A percentile compares a stretch with the other conserved stretches of the same genome.
These are phyloP conservation scores for Hypericum androsaemum DNA, from an alignment of 345 rosid genomes.

Conservation along the genomic window DNA sequence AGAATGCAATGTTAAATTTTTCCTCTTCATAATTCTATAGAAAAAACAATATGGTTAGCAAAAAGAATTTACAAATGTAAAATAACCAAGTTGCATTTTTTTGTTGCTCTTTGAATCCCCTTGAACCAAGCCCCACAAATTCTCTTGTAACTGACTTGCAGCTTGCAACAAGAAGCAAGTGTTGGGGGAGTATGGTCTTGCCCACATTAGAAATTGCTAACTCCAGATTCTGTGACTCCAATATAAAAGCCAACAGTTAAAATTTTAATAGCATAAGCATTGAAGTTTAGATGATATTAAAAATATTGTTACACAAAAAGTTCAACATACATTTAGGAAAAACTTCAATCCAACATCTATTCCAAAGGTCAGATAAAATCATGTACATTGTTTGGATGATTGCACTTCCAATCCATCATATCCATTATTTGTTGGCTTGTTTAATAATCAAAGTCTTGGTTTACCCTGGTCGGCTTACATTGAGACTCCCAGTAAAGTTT, in stretches of 20 bases:
- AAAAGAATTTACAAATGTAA: background rate
- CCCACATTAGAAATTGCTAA: conserved; percentile 75
- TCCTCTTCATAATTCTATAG: too few relatives aligned
- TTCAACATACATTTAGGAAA: conserved; percentile 48
- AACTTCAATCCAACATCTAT: conserved; percentile 62
- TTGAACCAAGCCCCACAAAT: conserved; percentile 69
- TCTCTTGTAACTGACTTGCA: conserved; percentile 71
- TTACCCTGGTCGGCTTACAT: conserved; percentile 40
- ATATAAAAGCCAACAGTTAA: conserved; percentile 21
- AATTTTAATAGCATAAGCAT: too few relatives aligned
- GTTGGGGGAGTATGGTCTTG: conserved; percentile 57
- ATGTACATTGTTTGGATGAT: conserved; percentile 75
- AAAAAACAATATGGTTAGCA: background rate
- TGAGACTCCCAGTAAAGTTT: conserved; percentile 61
- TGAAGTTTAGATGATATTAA: too few relatives aligned
- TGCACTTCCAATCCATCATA: conserved; percentile 75
- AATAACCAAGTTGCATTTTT: conserved; percentile 49
- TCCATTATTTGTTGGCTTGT: conserved; percentile 55
- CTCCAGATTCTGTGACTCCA: conserved; percentile 52
- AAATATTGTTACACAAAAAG: too few relatives aligned
- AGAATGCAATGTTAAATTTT: too few relatives aligned
- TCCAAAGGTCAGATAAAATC: conserved; percentile 60
- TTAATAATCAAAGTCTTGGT: conserved; percentile 42
- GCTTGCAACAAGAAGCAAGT: conserved; percentile 58
- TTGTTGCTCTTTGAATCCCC: conserved; percentile 60